Evolutionary conservation across 257 asterid genomes (phyloP), one percentile per base, ranked within the genome.

Genomic region (Fraxinus cuspidata): DNA sequence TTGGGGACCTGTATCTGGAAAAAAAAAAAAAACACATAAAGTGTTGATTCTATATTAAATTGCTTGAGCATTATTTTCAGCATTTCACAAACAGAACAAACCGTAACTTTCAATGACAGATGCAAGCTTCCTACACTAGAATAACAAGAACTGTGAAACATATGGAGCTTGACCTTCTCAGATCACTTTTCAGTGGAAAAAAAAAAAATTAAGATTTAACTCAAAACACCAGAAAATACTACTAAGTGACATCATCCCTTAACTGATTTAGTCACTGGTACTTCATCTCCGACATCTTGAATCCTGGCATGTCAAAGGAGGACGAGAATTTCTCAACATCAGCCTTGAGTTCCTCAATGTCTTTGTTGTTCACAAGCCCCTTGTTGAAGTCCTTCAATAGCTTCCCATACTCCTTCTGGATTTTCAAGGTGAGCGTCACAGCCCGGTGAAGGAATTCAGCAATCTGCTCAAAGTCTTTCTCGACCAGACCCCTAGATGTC

Each of bases 401-500:
- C 78, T 93, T 95, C 11, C 99, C 98, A 69, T 88, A 78, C 77
- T 93, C 99, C 81, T 95, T 91, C 77, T 95, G 98, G 81, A 93
- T 89, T 80, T 89, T 91, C 91, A 95, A 79, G 79, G 98, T 89
- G 64, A 95, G 67, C 60, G 86, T 16, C 79, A 93, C 99, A 0
- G 98, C 92, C 79, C 97, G 84, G 87, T 93, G 99, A 19, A 95
- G 98, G 86, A 95, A 95, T 81, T 95, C 99, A 0, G 87, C 96
- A 9, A 95, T 93, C 89, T 93, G 92, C 87, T 95, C 99, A 38
- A 93, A 95, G 91, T 95, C 99, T 86, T 95, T 93, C 88, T 91
- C 97, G 2, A 91, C 89, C 84, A 95, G 86, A 31, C 99, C 99
- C 86, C 98, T 88, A 0, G 99, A 93, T 73, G 99, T 95, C 99